These are phyloP conservation scores for Ramichloridium luteum DNA, from an alignment of 2,329 filamentous ascomycete genomes.

Conservation along the genomic window DNA sequence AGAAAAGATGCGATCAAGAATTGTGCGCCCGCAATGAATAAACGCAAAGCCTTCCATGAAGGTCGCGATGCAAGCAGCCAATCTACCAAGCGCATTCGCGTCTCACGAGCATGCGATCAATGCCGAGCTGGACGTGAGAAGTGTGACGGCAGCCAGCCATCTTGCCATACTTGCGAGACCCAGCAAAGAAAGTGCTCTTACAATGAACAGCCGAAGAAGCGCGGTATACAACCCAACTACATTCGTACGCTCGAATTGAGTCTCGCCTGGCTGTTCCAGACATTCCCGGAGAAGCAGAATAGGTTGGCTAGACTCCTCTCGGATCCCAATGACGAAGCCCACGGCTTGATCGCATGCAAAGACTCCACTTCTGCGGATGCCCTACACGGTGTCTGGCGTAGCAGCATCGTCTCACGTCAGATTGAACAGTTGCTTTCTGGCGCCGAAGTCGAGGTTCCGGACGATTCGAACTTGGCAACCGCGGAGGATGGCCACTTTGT, in stretches of 20 bases:
- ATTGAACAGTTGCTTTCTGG: slow-evolving; percentile 51
- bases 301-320: slow-evolving; percentile 44
- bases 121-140: slow-evolving; percentile 44
- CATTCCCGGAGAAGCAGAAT: slow-evolving; percentile 47
- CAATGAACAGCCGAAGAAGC: slow-evolving; percentile 59
- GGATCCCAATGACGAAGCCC: slow-evolving; percentile 29
- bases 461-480: too few species aligned
- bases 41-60: slow-evolving; percentile 1
- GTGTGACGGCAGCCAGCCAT: slow-evolving; percentile 57
- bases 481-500: too few species aligned
- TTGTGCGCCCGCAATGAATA: not conserved
- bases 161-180: slow-evolving; percentile 53
- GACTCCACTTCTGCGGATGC: slow-evolving; percentile 42
- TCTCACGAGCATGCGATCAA: slow-evolving; percentile 30
- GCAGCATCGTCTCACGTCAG: slow-evolving; percentile 47
- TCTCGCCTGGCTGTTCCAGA: slow-evolving; percentile 53
- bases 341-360: slow-evolving; percentile 41
- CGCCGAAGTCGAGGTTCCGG: slow-evolving; percentile 14
- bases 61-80: too few species aligned
- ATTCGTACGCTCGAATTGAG: slow-evolving; percentile 61
- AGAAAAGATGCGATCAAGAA: too few species aligned
- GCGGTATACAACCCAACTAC: slow-evolving; percentile 69
- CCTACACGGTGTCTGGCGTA: slow-evolving; percentile 51
- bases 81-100: slow-evolving; percentile 42
- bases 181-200: slow-evolving; percentile 58